phyloP scores from a whole-genome alignment of 73 alveolate genomes.

The Paramecium bursaria region DNA sequence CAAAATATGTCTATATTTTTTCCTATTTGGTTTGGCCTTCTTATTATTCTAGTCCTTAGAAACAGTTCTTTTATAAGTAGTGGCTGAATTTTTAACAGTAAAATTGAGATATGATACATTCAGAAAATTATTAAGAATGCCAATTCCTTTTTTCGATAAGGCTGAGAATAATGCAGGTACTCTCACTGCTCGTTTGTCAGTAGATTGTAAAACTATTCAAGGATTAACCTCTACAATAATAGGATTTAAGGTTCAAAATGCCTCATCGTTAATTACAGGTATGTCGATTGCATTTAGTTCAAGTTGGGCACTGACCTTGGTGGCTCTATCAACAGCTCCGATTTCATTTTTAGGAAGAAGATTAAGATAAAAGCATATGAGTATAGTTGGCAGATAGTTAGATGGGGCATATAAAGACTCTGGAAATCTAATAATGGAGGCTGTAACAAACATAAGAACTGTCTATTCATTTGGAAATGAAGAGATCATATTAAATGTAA shows the following conservation, averaged over 20 bases:
- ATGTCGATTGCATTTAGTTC: constrained; percentile 38
- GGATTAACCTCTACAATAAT: constrained; percentile 23
- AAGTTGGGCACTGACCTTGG: constrained; percentile 58
- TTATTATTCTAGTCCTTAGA: not conserved
- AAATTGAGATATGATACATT: constrained; percentile 36
- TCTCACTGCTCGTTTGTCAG: constrained; percentile 28
- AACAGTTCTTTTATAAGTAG: not conserved
- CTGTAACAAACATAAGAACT: constrained; percentile 66
- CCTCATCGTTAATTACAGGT: constrained; percentile 44
- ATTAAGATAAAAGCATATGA: constrained; percentile 21
- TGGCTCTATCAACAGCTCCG: constrained; percentile 58
- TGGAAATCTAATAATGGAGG: constrained; percentile 55
- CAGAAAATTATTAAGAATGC: constrained; percentile 15
- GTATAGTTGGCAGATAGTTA: constrained; percentile 16
- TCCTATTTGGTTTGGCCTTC: constrained; percentile 12
- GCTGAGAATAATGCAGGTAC: constrained; percentile 59
- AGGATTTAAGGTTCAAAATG: constrained; percentile 34
- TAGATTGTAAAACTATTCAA: constrained; percentile 38
- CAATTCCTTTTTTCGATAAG: constrained; percentile 39
- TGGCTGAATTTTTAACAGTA: constrained; percentile 40
- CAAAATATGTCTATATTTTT: not conserved
- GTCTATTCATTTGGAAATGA: constrained; percentile 64
- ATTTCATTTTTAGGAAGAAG: constrained; percentile 2
- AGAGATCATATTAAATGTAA: constrained; percentile 4
- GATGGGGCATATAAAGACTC: constrained; percentile 46